These are phyloP conservation scores for Porphyrellus cyaneotinctus DNA, from an alignment of 768 basidiomycete genomes.

Conservation along the genomic window DNA sequence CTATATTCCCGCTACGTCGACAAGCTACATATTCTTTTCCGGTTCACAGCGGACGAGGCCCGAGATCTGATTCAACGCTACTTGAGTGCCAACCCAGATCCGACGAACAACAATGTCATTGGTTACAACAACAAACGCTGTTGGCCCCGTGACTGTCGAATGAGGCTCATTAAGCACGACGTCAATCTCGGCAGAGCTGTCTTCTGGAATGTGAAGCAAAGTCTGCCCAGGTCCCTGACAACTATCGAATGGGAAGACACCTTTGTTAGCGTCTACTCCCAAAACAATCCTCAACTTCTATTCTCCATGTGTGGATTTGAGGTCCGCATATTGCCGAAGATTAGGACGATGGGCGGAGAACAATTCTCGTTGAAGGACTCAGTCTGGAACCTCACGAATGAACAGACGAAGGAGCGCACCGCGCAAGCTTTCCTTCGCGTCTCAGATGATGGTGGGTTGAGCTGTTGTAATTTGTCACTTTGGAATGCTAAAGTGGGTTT, in stretches of 20 bases:
- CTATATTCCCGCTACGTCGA: constrained; percentile 98
- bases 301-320: constrained; percentile 99
- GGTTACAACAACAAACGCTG: constrained; percentile 99
- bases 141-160: constrained; percentile 98
- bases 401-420: constrained; percentile 95
- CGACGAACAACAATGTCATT: constrained; percentile 98
- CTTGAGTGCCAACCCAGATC: constrained; percentile 95
- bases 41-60: constrained; percentile 96
- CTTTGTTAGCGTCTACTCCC: constrained; percentile 94
- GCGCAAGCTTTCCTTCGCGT: constrained; percentile 98
- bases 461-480: not conserved
- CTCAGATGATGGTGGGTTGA: constrained; percentile 75
- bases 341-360: constrained; percentile 91
- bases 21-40: constrained; percentile 91
- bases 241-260: constrained; percentile 99
- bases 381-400: constrained; percentile 96
- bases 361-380: constrained; percentile 96
- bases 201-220: constrained; percentile 99
- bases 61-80: constrained; percentile 98
- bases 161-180: constrained; percentile 99
- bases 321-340: constrained; percentile 94
- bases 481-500: not conserved
- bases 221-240: constrained; percentile 89
- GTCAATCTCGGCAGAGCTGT: constrained; percentile 98
- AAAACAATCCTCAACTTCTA: constrained; percentile 94